Percentiles rank a stretch among this genome's conserved stretches.
Evolutionary conservation across 2,329 filamentous ascomycete genomes (phyloP).

Genomic region (Nakataea oryzae): DNA sequence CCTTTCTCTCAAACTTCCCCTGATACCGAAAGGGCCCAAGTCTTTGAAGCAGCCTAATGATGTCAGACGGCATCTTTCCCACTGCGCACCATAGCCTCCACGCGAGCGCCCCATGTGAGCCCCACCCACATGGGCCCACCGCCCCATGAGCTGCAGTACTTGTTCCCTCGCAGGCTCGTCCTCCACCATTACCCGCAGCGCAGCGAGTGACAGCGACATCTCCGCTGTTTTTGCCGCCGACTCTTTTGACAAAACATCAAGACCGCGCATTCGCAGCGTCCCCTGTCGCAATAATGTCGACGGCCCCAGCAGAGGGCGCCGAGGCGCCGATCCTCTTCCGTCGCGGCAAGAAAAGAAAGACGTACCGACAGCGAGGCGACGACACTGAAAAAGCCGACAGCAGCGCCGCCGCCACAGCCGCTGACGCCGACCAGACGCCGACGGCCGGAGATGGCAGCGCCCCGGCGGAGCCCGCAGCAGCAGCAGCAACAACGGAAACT

Average conservation of each 20-base stretch:
- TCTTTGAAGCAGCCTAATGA: neutral
- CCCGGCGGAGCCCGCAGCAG: constrained; percentile 5
- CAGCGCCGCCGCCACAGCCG: neutral
- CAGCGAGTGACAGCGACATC: too few species aligned
- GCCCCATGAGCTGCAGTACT: too few species aligned
- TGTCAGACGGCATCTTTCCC: neutral
- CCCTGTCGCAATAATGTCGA: neutral
- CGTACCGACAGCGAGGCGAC: constrained; percentile 38
- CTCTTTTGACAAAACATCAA: neutral
- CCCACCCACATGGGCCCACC: neutral
- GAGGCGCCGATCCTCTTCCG: constrained; percentile 38
- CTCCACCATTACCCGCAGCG: too few species aligned
- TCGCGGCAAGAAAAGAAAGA: constrained; percentile 47
- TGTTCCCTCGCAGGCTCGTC: too few species aligned
- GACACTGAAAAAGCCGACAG: neutral
- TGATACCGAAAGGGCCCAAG: neutral
- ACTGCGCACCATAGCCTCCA: neutral
- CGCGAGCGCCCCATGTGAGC: too few species aligned
- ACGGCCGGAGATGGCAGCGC: neutral
- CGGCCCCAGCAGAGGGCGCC: constrained; percentile 5
- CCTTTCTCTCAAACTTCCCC: neutral
- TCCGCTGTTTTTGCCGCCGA: neutral
- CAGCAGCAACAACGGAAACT: constrained; percentile 5
- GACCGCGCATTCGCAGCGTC: neutral
- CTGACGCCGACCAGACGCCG: neutral